A percentile compares a stretch with the other conserved stretches of the same genome.
phyloP scores from a whole-genome alignment of 2,329 filamentous ascomycete genomes.

The Plenodomus lindquistii region DNA sequence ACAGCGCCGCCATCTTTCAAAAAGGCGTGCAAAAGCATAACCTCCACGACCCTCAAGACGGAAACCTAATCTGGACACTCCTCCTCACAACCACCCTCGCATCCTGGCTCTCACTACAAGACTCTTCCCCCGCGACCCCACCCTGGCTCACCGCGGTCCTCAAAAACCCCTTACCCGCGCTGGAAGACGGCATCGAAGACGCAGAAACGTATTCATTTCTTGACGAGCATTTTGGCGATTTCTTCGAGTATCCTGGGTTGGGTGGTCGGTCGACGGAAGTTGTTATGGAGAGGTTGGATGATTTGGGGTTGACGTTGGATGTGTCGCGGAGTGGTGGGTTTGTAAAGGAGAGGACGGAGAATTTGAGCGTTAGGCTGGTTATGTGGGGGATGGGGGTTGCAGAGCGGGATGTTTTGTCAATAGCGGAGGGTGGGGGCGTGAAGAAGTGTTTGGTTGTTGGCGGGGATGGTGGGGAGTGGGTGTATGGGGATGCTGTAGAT shows the following conservation, averaged over 20 bases:
- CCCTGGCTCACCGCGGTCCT: not conserved
- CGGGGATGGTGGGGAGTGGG: conserved; percentile 9
- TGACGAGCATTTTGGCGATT: conserved; percentile 25
- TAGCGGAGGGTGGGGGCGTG: conserved; percentile 3
- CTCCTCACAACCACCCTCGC: conserved; percentile 22
- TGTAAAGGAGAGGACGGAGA: conserved; percentile 15
- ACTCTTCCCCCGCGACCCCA: not conserved
- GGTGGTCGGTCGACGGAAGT: not conserved
- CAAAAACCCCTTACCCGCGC: conserved; percentile 15
- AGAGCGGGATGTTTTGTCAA: conserved; percentile 15
- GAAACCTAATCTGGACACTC: conserved; percentile 26
- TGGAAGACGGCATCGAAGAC: conserved; percentile 32
- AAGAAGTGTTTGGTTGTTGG: conserved; percentile 16
- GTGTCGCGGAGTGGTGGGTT: conserved; percentile 5
- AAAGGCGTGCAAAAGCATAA: conserved; percentile 14
- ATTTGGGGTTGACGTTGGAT: conserved; percentile 16
- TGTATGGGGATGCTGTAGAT: conserved; percentile 14
- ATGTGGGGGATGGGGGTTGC: conserved; percentile 33
- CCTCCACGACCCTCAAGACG: conserved; percentile 9
- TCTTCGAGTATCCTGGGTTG: conserved; percentile 7
- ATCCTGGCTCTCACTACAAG: conserved; percentile 2
- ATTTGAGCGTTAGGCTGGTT: conserved; percentile 20
- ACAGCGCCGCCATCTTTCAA: conserved; percentile 10
- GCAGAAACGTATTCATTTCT: conserved; percentile 26
- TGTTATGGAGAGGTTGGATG: conserved; percentile 16